Base-by-base conservation (phyloP, 805 yeast genomes). In the Kodamaea jinghongensis region DNA sequence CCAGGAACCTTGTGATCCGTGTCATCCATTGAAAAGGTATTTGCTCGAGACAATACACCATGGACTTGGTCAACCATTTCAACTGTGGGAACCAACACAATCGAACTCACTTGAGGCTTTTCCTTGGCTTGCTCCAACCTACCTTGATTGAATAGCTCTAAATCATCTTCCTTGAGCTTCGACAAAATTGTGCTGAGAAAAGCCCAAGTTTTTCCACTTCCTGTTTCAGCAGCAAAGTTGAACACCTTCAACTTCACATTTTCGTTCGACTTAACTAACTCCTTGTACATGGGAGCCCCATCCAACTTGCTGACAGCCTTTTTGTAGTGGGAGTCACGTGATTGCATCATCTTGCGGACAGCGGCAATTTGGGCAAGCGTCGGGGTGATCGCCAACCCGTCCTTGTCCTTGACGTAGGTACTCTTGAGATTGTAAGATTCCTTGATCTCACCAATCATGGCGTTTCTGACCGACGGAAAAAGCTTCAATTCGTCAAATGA, bases 161-260 rank as follows among this genome's bases (percentile, higher is more conserved):
- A 43, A 41, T 82, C 81, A 36, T 75, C 78, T 42, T 81, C 80
- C 44, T 79, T 76, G 46, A 90, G 60, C 46, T 76, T 78, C 34
- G 87, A 83, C 28, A 90, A 47, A 26, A 91, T 46, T 0, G 96
- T 90, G 0, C 85, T 79, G 44, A 93, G 56, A 54, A 90, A 91
- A 0, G 97, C 89, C 81, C 96, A 80, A 0, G 99, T 91, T 56
- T 91, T 91, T 6, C 99, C 99, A 0, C 96, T 84, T 0, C 99
- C 99, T 0, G 99, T 91, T 58, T 93, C 98, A 2, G 97, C 96
- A 0, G 98, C 97, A 39, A 91, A 61, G 2, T 93, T 78, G 67
- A 78, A 87, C 1, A 82, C 74, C 48, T 80, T 79, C 35, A 80
- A 51, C 43, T 54, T 57, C 17, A 55, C 59, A 15, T 34, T 37